Base-by-base conservation (phyloP, 129 eudicot genomes). In the Heracleum sosnowskyi region DNA sequence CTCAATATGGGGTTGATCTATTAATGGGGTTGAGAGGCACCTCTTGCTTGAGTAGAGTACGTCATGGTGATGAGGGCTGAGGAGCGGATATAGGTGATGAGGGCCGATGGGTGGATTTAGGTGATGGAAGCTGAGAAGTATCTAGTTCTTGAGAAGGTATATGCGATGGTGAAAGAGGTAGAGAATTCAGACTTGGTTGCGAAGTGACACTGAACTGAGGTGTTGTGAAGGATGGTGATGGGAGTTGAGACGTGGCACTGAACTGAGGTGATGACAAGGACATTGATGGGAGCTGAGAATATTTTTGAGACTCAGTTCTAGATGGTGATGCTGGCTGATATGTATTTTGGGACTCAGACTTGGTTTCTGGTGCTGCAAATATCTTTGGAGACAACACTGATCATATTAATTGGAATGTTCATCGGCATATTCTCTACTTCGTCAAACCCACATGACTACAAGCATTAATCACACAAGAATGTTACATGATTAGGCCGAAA, bases 41-140 rank as follows among this genome's bases (percentile, higher is more conserved):
- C 42, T 29, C 36, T 79, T 74, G 82, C 10, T 85, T 83, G 81
- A 69, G 83, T 68, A 45, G 42, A 34, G 62, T 44, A 73, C 74
- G 83, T 31, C 81, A 79, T 17, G 86, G 86, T 47, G 87, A 76
- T 36, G 89, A 29, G 45, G 90, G 73, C 47, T 46, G 79, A 63
- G 84, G 41, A 2, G 68, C 22, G 22, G 83, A 40, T 69, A 11
- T 36, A 29, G 88, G 87, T 73, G 89, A 77, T 34, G 84, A 41
- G 2, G 90, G 73, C 60, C 36, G 79, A 62, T 80, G 40, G 9
- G 49, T 12, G 20, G 83, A 40, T 68, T 16, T 36, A 29, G 88
- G 87, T 73, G 89, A 73, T 35, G 84, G 26, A 3, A 81, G 78
- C 63, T 46, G 74, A 1, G 85, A 47, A 44, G 73, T 28, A 70